Conservation (phyloP, 2,329 filamentous ascomycete species). For the Arthrobotrys musiformis region DNA sequence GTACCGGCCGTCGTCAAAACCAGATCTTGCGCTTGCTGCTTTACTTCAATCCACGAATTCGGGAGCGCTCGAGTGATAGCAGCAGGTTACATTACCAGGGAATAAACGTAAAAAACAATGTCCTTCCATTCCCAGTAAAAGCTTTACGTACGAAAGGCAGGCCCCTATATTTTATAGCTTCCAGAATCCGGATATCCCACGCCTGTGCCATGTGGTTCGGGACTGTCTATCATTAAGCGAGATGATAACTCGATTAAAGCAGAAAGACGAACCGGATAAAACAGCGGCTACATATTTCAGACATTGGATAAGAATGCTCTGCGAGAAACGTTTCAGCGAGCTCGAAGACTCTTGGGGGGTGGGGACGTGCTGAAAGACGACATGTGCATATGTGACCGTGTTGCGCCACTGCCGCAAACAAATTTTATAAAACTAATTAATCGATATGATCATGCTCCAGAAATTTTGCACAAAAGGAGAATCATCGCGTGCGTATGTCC, state of each 20-base stretch:
- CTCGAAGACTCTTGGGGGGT: not conserved
- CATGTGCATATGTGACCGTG: too few relatives aligned
- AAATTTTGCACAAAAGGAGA: not conserved
- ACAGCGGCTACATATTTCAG: constrained; percentile 46
- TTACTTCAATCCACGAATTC: constrained; percentile 28
- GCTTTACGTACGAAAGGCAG: constrained; percentile 32
- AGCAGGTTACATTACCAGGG: constrained; percentile 25
- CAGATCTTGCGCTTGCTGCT: constrained; percentile 8
- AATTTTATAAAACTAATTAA: too few relatives aligned
- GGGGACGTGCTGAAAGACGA: too few relatives aligned
- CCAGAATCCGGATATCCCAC: constrained; percentile 33
- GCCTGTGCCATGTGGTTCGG: constrained; percentile 23
- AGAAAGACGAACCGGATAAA: constrained; percentile 30
- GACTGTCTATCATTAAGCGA: constrained; percentile 51
- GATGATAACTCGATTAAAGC: constrained; percentile 31
- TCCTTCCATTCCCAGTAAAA: constrained; percentile 48
- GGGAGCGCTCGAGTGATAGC: constrained; percentile 20
- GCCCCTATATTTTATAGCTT: constrained; percentile 48
- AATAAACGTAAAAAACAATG: constrained; percentile 22
- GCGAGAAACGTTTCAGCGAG: not conserved
- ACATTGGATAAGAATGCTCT: constrained; percentile 17
- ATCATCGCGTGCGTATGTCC: too few relatives aligned
- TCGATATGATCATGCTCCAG: too few relatives aligned
- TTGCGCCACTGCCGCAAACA: too few relatives aligned
- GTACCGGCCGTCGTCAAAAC: constrained; percentile 21